Base-by-base conservation (phyloP, 1,284 basidiomycete species). In the Heliocybe sulcata region DNA sequence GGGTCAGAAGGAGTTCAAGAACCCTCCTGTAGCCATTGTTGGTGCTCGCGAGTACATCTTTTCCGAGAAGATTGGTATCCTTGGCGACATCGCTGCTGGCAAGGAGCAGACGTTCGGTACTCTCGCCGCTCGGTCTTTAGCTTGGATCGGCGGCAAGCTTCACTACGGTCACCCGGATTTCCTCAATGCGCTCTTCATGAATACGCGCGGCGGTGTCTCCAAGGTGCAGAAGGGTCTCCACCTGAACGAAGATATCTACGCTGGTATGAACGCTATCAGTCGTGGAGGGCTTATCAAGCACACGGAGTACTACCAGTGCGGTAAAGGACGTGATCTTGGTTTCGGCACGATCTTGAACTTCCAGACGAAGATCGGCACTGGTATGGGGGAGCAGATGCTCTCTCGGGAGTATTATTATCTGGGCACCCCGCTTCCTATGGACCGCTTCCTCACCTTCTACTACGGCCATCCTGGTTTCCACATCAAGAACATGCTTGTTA, bases 81-180 rank as follows among this genome's bases (percentile, higher is more conserved):
- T 99, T 51, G 96, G 96, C 72, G 96, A 99, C 72, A 83, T 99
- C 53, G 96, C 96, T 51, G 96, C 96, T 60, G 96, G 97, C 29
- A 99, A 99, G 78, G 97, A 99, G 73, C 96, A 99, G 73, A 99
- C 97, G 45, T 99, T 99, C 72, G 96, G 96, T 75, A 99, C 97
- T 0, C 85, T 99, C 62, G 85, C 94, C 52, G 96, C 95, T 38
- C 87, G 97, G 59, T 90, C 93, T 10, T 85, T 98, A 70, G 94
- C 96, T 4, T 98, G 92, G 85, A 94, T 99, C 61, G 96, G 96
- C 51, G 97, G 97, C 57, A 99, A 99, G 73, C 81, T 99, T 61
- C 96, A 99, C 72, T 99, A 99, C 67, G 96, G 96, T 66, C 97
- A 94, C 67, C 97, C 96, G 10, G 96, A 99, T 84, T 97, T 99